Evolutionary conservation across 371 early-diverging fungal species (phyloP), one percentile per base, ranked within the genome.

Genomic region (Rhizopus delemar): DNA sequence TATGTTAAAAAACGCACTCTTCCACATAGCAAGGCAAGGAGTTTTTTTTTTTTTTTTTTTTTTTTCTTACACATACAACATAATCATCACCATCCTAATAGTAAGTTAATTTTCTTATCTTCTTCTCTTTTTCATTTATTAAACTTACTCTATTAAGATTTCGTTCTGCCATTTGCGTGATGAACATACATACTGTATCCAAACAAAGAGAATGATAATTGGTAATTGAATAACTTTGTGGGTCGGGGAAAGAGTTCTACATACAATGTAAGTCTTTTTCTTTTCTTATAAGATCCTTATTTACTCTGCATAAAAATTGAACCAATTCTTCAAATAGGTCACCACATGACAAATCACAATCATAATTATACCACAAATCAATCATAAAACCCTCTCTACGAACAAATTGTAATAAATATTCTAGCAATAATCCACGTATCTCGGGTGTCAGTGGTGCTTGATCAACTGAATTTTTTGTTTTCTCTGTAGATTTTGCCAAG

Each of bases 281-380:
- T 8, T 6, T 43, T 43, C 5, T 43, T 6, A n/a, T 43, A 13
- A 13, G 11, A 15, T 43, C n/a, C 22, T 50, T 41, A 3, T 33
- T 53, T 74, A 82, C 83, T 74, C 74, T 78, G 59, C 83, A 82
- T 59, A 83, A 75, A 51, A 93, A 93, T 53, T 87, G 83, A 22
- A 96, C 78, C 39, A 92, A 67, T 39, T 94, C 93, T 62, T 96
- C 94, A 76, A 89, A 94, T 35, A 96, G 70, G 69, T 95, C 90
- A 34, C 88, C 87, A 43, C 87, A 85, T 41, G 86, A 81, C 59
- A 90, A 56, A 62, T 93, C 88, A 53, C 94, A 92, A 72, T 98
- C 98, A 66, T 91, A 96, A 71, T 95, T 93, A 54, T 93, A 88
- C 90, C 94, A 98, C 32, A 98, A 80, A 58, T 95, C 94, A 0